These are phyloP conservation scores for Sarcocystis neurona DNA, from an alignment of 169 alveolate species.

Conservation along the genomic window DNA sequence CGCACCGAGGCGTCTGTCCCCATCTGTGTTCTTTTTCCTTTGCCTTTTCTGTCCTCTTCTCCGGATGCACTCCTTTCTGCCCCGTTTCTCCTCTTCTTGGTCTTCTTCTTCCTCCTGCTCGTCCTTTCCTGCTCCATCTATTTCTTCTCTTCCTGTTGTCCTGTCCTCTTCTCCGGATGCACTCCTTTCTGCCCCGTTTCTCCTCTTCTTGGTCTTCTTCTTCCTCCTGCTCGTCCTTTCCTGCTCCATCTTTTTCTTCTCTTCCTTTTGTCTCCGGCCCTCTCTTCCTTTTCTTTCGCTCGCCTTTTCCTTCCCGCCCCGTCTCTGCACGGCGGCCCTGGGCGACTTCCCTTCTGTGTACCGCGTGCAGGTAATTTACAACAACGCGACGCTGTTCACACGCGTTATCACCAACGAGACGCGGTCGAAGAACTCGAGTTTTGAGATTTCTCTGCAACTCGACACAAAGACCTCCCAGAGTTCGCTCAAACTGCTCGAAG, in stretches of 20 bases:
- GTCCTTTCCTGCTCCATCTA: not conserved
- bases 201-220: not conserved
- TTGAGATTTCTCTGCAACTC: conserved; percentile 18
- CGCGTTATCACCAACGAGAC: conserved; percentile 60
- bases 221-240: not conserved
- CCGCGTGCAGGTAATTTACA: conserved; percentile 33
- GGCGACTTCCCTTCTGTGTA: too few species aligned
- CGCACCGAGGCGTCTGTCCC: too few species aligned
- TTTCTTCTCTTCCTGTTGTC: not conserved
- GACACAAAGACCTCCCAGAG: conserved; percentile 31
- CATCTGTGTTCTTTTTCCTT: not conserved
- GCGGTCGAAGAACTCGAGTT: conserved; percentile 45
- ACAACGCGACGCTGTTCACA: conserved; percentile 45
- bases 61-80: not conserved
- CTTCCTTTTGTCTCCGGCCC: not conserved
- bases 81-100: not conserved
- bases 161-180: not conserved
- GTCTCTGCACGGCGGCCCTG: too few species aligned
- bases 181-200: not conserved
- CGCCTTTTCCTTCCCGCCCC: too few species aligned
- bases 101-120: not conserved
- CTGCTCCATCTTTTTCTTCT: not conserved
- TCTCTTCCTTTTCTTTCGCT: too few species aligned
- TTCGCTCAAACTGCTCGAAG: conserved; percentile 31
- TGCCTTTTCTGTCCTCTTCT: not conserved